Evolutionary conservation across 2,329 filamentous ascomycete species (phyloP), one percentile per base, ranked within the genome.

Genomic region (Diaporthe sp.): DNA sequence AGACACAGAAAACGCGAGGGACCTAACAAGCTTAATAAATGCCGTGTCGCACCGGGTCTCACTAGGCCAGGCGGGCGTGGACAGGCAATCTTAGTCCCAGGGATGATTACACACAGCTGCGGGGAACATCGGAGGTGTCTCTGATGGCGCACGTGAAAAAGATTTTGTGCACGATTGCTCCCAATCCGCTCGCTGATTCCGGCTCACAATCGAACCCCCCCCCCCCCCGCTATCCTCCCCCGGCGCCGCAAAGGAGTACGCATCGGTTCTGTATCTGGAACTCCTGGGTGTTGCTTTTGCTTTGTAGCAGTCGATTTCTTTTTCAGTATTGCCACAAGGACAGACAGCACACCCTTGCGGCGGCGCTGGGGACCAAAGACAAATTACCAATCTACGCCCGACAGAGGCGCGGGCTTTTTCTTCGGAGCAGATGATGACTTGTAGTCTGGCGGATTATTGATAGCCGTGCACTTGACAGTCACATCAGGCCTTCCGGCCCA

Each of bases 11-110:
- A 68, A 68, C 22, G 62, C 44, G 62, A 67, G 62, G 42, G 19
- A 28, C 62, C 62, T 10, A 67, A 49, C 44, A 68, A 68, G 62
- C 62, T 68, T 68, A 68, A 68, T 53, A 68, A 68, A 68, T 68
- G 62, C 62, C 44, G 62, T 68, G 62, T 68, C 62, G 62, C 46
- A 68, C 62, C 10, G n/a, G 46, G 44, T 51, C 44, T 68, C 46
- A 68, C 62, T 51, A 28, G 42, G 3, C 10, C 44, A 67, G 62
- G 62, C 44, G 19, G 62, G 62, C 19, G 44, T 67, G 44, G 13
- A 51, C 46, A 68, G 44, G 4, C 4, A 37, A 55, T 55, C 13
- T 37, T 49, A 39, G 62, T 68, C 44, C 53, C 62, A 68, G 62
- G 28, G 13, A 37, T 34, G 44, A 68, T 68, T 68, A 68, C 62